These are phyloP conservation scores for Nakataea oryzae DNA, from an alignment of 2,329 filamentous ascomycete genomes.

Conservation along the genomic window DNA sequence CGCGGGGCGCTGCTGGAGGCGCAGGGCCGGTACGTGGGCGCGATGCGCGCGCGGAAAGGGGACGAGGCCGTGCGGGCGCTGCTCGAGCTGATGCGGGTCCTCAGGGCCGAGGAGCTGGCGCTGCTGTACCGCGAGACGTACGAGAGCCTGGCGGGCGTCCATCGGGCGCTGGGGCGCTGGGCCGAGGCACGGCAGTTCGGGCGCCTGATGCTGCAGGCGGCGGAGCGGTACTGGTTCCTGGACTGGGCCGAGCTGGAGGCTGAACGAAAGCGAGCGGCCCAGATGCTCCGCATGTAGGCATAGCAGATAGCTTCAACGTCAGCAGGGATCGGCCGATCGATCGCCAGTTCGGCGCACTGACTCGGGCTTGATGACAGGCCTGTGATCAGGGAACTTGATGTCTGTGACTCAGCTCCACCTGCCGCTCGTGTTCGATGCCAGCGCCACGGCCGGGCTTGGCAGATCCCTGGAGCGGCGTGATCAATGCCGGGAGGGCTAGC, in stretches of 20 bases:
- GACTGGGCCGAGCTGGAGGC: neutral
- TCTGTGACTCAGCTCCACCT: too few relatives aligned
- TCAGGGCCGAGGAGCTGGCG: neutral
- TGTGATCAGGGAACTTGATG: too few relatives aligned
- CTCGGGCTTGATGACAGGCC: too few relatives aligned
- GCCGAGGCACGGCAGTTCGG: neutral
- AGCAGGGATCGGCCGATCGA: too few relatives aligned
- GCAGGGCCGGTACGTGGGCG: neutral
- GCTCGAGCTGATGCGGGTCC: neutral
- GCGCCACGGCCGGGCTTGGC: too few relatives aligned
- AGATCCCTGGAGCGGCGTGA: too few relatives aligned
- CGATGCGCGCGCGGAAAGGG: neutral
- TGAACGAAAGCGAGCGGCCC: neutral
- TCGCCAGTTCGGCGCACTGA: too few relatives aligned
- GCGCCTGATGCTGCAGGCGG: neutral
- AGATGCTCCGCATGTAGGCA: neutral
- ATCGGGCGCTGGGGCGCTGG: neutral
- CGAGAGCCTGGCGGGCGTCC: constrained; percentile 1
- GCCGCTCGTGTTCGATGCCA: too few relatives aligned
- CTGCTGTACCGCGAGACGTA: neutral
- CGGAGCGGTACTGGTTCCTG: neutral
- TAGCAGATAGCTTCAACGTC: too few relatives aligned
- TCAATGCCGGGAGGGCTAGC: too few relatives aligned
- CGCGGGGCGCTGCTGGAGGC: neutral
- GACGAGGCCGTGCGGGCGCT: neutral